Evolutionary conservation across 495 filamentous ascomycete genomes (phyloP).

Genomic region (Aspergillus sclerotioniger): DNA sequence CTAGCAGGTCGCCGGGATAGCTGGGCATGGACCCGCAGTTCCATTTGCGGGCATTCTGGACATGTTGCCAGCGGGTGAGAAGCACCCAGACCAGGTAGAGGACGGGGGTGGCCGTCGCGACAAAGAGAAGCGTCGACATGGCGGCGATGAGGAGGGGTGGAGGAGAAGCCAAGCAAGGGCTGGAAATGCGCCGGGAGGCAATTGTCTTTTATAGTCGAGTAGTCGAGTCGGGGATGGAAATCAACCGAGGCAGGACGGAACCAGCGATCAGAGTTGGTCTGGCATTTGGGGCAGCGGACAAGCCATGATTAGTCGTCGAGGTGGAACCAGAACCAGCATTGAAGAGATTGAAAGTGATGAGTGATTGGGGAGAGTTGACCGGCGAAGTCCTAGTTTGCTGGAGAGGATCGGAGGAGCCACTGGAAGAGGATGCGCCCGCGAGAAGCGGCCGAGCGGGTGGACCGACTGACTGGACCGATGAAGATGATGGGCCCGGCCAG

Average conservation of each 20-base stretch:
- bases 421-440: not conserved
- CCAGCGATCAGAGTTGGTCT: no score
- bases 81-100: not conserved
- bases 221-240: no score
- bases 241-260: no score
- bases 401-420: not conserved
- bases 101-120: not conserved
- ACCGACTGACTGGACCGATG: no score
- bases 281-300: no score
- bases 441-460: no score
- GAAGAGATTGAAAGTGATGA: no score
- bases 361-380: not conserved
- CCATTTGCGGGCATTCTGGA: conserved; percentile 28
- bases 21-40: conserved; percentile 30
- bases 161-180: no score
- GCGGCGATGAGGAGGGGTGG: not conserved
- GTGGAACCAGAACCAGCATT: no score
- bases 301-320: not conserved
- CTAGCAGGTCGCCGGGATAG: conserved; percentile 36
- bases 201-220: no score
- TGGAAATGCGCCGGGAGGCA: no score
- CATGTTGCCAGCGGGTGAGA: conserved; percentile 16
- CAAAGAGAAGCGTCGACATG: not conserved
- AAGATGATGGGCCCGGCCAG: no score
- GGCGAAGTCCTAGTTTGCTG: not conserved